Conservation (phyloP, 371 early-diverging fungal species). For the Cokeromyces recurvatus region DNA sequence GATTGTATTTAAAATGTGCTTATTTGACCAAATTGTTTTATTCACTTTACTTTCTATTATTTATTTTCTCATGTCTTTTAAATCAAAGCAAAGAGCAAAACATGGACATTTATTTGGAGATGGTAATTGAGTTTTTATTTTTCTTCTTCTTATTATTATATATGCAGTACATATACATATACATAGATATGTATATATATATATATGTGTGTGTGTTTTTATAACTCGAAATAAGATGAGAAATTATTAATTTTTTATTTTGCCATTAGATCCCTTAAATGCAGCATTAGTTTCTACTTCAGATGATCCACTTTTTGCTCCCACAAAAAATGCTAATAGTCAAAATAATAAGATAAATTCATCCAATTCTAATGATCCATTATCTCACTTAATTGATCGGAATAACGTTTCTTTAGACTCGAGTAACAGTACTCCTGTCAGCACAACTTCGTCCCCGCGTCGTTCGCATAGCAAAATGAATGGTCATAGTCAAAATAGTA, state of each 20-base stretch:
- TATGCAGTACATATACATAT: no score
- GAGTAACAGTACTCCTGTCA: slow-evolving; percentile 13
- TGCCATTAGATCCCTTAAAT: slow-evolving; percentile 30
- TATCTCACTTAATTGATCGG: slow-evolving; percentile 4
- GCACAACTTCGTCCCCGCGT: not conserved
- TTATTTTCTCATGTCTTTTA: slow-evolving; percentile 27
- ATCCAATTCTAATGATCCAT: slow-evolving; percentile 6
- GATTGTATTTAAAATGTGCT: no score
- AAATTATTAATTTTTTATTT: not conserved
- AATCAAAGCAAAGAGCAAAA: slow-evolving; percentile 41
- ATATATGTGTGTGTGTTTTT: slow-evolving; percentile 3
- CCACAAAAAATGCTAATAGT: slow-evolving; percentile 2
- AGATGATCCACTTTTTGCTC: slow-evolving; percentile 29
- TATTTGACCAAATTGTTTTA: no score
- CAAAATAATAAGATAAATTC: slow-evolving; percentile 8
- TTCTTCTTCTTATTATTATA: no score
- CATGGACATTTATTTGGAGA: slow-evolving; percentile 46
- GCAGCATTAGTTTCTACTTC: slow-evolving; percentile 17
- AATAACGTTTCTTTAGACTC: not conserved
- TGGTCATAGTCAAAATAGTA: not conserved
- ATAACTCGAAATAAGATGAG: not conserved
- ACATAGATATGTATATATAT: not conserved
- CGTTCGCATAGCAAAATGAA: not conserved
- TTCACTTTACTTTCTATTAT: no score
- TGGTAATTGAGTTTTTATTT: no score